phyloP scores from a whole-genome alignment of 2,329 filamentous ascomycete species.

The Colletotrichum sublineola region DNA sequence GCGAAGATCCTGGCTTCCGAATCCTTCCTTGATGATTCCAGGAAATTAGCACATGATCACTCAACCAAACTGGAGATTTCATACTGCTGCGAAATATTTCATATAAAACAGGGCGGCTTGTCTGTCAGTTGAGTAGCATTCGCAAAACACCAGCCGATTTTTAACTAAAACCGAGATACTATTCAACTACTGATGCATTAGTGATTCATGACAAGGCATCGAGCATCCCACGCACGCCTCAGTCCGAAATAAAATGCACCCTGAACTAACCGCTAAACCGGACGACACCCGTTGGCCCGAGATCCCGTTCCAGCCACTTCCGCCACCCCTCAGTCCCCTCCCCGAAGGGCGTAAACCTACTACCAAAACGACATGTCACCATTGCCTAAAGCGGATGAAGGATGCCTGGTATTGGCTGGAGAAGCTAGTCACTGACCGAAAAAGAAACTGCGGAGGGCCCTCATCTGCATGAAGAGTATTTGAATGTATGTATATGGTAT shows the following conservation, averaged over 20 bases:
- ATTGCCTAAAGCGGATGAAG: constrained; percentile 24
- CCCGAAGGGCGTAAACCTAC: constrained; percentile 7
- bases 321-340: constrained; percentile 30
- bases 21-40: background rate
- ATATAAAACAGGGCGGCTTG: background rate
- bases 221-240: constrained; percentile 13
- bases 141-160: background rate
- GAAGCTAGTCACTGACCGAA: background rate
- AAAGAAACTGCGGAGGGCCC: background rate
- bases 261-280: background rate
- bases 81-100: no score
- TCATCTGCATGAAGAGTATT: constrained; percentile 7
- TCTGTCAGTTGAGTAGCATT: background rate
- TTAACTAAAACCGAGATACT: background rate
- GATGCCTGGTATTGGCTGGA: constrained; percentile 22
- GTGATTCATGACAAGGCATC: background rate
- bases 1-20: background rate
- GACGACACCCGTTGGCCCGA: constrained; percentile 26
- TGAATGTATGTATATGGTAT: background rate
- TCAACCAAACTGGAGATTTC: background rate
- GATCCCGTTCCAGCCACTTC: constrained; percentile 27
- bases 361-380: constrained; percentile 13
- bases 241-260: constrained; percentile 21
- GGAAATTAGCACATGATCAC: background rate
- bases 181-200: background rate